These are phyloP conservation scores for Smallanthus sonchifolius DNA, from an alignment of 129 eudicot species.

Conservation along the genomic window DNA sequence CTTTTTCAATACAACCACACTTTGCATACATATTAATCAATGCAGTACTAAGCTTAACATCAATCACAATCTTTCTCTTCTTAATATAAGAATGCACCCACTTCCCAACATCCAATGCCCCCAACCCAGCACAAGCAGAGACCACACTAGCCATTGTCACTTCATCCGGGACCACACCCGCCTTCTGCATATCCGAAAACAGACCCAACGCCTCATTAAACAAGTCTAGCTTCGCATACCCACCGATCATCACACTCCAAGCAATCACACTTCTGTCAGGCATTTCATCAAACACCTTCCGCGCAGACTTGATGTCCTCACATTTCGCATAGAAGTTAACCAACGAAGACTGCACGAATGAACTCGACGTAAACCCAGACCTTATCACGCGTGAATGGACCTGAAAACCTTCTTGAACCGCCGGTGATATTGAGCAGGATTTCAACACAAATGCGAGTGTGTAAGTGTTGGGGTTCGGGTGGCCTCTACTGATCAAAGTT, in stretches of 20 bases:
- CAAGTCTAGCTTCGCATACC: conserved; percentile 42
- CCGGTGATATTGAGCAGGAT: conserved; percentile 38
- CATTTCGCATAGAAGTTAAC: conserved; percentile 46
- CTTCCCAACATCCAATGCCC: conserved; percentile 56
- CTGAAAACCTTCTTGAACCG: conserved; percentile 42
- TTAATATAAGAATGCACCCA: conserved; percentile 54
- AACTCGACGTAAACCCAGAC: conserved; percentile 35
- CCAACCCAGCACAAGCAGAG: conserved; percentile 49
- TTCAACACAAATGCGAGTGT: conserved; percentile 48
- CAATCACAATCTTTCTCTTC: conserved; percentile 35
- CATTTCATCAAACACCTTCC: conserved; percentile 59
- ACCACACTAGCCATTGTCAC: conserved; percentile 64
- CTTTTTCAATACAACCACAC: conserved; percentile 58
- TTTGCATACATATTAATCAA: conserved; percentile 63
- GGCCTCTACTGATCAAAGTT: conserved; percentile 24
- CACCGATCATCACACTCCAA: conserved; percentile 64
- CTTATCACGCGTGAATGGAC: conserved; percentile 46
- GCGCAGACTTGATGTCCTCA: conserved; percentile 40
- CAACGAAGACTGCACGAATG: conserved; percentile 40
- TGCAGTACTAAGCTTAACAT: conserved; percentile 44
- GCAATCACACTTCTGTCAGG: conserved; percentile 39
- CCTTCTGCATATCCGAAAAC: conserved; percentile 55
- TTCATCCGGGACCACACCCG: conserved; percentile 52
- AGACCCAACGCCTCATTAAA: conserved; percentile 42
- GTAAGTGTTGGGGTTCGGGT: conserved; percentile 39